phyloP scores from a whole-genome alignment of 257 asterid species.

The Capsicum pubescens region DNA sequence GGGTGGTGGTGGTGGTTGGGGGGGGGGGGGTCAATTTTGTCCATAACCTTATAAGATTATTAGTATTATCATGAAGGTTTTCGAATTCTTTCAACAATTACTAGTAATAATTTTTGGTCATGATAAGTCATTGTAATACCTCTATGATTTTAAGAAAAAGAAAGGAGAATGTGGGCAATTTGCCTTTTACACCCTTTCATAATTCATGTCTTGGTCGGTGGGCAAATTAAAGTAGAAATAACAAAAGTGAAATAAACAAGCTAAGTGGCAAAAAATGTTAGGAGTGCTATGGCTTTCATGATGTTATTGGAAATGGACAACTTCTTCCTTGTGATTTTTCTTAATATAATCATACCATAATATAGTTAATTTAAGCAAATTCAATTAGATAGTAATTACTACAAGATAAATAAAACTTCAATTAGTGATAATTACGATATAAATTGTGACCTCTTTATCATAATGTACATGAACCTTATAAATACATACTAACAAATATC shows the following conservation, averaged over 20 bases:
- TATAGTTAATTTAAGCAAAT: conserved; percentile 17
- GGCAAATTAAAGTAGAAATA: not conserved
- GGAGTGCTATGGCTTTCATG: conserved; percentile 21
- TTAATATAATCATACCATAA: not conserved
- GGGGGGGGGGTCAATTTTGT: not conserved
- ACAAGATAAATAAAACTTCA: not conserved
- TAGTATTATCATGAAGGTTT: not conserved
- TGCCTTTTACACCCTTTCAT: conserved; percentile 15
- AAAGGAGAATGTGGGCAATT: not conserved
- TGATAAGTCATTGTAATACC: conserved; percentile 16
- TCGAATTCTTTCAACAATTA: not conserved
- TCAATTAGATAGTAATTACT: not conserved
- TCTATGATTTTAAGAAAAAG: not conserved
- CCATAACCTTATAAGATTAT: not conserved
- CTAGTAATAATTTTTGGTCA: not conserved
- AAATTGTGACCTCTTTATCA: not conserved
- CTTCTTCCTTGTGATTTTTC: not conserved
- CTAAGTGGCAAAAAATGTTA: not conserved
- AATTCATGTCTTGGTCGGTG: not conserved
- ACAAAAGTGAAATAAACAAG: not conserved
- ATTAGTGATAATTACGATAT: not conserved
- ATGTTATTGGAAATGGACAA: conserved; percentile 18
- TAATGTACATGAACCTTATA: not conserved
- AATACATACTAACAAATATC: not conserved
- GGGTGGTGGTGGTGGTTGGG: too few relatives aligned